phyloP scores from a whole-genome alignment of 169 alveolate genomes.

The Cryptosporidium ubiquitum region DNA sequence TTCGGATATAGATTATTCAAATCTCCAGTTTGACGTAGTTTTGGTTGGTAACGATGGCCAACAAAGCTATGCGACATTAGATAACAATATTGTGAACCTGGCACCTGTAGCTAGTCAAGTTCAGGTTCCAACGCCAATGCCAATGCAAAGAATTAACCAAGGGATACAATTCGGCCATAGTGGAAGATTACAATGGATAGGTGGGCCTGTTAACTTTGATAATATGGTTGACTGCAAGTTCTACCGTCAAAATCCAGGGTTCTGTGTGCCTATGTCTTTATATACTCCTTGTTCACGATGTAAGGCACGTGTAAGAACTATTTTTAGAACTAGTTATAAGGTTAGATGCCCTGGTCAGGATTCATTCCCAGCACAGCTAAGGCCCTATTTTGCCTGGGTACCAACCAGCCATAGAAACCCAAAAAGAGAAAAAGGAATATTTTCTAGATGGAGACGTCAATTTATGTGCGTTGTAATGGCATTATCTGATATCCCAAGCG shows the following conservation, averaged over 20 bases:
- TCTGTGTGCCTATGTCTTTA: constrained; percentile 73
- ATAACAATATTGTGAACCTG: too few relatives aligned
- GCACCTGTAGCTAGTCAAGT: neutral
- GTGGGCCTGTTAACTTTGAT: constrained; percentile 53
- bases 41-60: neutral
- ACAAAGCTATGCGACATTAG: neutral
- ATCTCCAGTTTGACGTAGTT: too few relatives aligned
- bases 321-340: constrained; percentile 63
- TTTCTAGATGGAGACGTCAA: constrained; percentile 71
- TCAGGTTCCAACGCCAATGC: neutral
- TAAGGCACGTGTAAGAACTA: constrained; percentile 57
- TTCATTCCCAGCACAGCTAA: constrained; percentile 60
- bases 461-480: constrained; percentile 74
- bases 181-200: constrained; percentile 29
- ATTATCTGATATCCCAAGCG: constrained; percentile 32
- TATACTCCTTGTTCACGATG: constrained; percentile 72
- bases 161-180: constrained; percentile 2
- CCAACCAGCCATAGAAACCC: constrained; percentile 66
- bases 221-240: constrained; percentile 65
- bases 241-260: constrained; percentile 72
- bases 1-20: too few relatives aligned
- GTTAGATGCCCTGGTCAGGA: constrained; percentile 66
- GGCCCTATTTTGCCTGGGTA: constrained; percentile 63
- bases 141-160: neutral
- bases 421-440: constrained; percentile 25